Evolutionary conservation across 2,329 filamentous ascomycete genomes (phyloP), one percentile per base, ranked within the genome.

Genomic region (Colletotrichum tropicale): DNA sequence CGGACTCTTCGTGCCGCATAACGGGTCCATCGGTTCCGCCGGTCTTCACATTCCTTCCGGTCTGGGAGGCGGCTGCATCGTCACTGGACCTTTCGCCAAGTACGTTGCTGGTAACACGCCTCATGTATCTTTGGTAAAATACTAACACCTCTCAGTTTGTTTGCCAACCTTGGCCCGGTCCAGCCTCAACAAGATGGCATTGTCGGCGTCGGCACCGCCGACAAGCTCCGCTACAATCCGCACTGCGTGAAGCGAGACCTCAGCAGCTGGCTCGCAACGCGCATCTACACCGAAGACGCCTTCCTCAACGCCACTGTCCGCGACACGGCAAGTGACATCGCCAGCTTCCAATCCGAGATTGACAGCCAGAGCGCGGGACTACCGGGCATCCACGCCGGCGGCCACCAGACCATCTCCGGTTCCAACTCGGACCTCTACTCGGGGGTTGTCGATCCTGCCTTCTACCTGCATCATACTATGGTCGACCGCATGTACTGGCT

Each of bases 381-480:
- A 60, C 79, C 81, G 10, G 81, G 84, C 78, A 80, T 75, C 5
- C 73, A 75, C 3, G 62, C 61, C 8, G 68, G 62, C 38, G 73
- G 73, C n/a, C 73, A 75, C 68, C 70, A 67, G 62, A 55, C 73
- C 62, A 64, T 75, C 32, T 67, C 77, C 1, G 86, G 86, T 38
- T 85, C 85, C 3, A 86, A 84, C 43, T 82, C 82, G 5, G 85
- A 86, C 62, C 82, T 86, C 61, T 86, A 80, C 77, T 82, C 81
- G 3, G 85, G 81, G 5, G 86, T 85, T 24, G 84, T 82, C 18
- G 68, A 70, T 3, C 68, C 68, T 18, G 60, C 43, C 0, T 70
- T 70, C 36, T 70, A 70, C 21, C 58, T 65, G 18, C 68, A 70
- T 15, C 68, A 70, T 26, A 70, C 68, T 0, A 62, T 61, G 68